Base-by-base conservation (phyloP, 768 basidiomycete genomes). In the Tylopilus sp. region DNA sequence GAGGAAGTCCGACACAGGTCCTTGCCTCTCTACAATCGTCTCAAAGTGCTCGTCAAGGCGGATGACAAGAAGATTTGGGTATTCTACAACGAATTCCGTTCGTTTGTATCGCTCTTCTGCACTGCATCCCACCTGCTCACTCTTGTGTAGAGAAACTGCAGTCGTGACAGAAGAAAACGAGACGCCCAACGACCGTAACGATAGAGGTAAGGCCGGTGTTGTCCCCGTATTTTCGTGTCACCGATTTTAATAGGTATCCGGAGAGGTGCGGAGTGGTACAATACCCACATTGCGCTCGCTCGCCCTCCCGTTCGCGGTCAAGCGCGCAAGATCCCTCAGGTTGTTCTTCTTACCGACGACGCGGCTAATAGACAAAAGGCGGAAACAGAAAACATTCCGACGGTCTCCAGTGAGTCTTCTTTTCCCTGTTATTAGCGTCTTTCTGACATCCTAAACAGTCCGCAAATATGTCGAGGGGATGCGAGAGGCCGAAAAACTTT, bases 1-100 rank as follows among this genome's bases (percentile, higher is more conserved):
- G 91, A 97, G 59, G 97, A 99, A 82, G 93, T 98, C 54, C 81
- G 96, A 53, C 97, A 98, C 67, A 81, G 97, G 19, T 93, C 90
- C 1, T 73, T 98, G 24, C 96, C 96, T 4, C 73, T 98, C 16
- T 93, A 92, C 72, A 98, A 94, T 67, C 87, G 95, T 29, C 78
- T 99, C 57, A 95, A 91, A 61, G 82, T 87, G 1, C 77, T 98
- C 43, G 78, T 87, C 28, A 88, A 84, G 56, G 82, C 85, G 59
- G 96, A 98, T 52, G 92, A 92, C 55, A 93, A 92, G 65, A 76
- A 73, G n/a, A 79, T 86, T 11, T 91, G 85, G 84, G 76, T 89
- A 7, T 92, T 92, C 65, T 92, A 93, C 66, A 91, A 94, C 63
- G 91, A 93, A 63, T 92, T 84, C 65, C 73, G 85, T 66, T 85